Percentiles rank a stretch among this genome's conserved stretches.
phyloP scores from a whole-genome alignment of 352 stramenopile genomes.

The Globisporangium abappressorium region DNA sequence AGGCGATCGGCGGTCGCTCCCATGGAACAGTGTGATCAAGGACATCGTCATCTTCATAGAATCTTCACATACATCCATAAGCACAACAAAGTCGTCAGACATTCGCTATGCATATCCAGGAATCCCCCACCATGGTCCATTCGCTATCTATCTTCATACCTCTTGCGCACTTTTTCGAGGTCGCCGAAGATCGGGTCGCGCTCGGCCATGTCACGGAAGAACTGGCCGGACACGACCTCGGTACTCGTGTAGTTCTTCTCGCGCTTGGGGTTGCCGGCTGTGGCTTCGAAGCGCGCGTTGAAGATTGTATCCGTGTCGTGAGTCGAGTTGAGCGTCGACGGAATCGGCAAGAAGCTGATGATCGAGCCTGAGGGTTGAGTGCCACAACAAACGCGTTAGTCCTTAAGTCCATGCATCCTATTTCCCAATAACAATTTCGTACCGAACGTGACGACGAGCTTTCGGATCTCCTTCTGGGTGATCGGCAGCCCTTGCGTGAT shows the following conservation, averaged over 20 bases:
- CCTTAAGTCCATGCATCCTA: neutral
- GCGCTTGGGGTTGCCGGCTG: conserved; percentile 17
- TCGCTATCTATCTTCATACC: conserved; percentile 19
- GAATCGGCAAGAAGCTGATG: conserved; percentile 68
- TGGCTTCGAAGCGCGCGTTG: conserved; percentile 36
- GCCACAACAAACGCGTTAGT: neutral
- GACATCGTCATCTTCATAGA: conserved; percentile 68
- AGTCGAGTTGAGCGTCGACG: conserved; percentile 41
- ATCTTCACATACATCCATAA: conserved; percentile 23
- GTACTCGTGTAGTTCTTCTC: conserved; percentile 57
- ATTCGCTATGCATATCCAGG: neutral
- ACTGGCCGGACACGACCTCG: conserved; percentile 61
- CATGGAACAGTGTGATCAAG: conserved; percentile 56
- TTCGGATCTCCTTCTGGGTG: conserved; percentile 60
- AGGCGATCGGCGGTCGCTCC: conserved; percentile 65
- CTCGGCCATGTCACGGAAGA: conserved; percentile 67
- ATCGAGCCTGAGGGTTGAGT: conserved; percentile 42
- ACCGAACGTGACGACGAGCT: conserved; percentile 75
- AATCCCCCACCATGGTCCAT: neutral
- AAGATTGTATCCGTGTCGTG: conserved; percentile 61
- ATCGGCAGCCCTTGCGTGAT: conserved; percentile 64
- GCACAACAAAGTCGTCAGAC: neutral
- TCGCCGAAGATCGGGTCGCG: conserved; percentile 66
- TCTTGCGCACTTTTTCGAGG: conserved; percentile 48
- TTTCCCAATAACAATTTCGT: neutral